Conservation (phyloP, 306 rosid species). For the Nissolia schottii region DNA sequence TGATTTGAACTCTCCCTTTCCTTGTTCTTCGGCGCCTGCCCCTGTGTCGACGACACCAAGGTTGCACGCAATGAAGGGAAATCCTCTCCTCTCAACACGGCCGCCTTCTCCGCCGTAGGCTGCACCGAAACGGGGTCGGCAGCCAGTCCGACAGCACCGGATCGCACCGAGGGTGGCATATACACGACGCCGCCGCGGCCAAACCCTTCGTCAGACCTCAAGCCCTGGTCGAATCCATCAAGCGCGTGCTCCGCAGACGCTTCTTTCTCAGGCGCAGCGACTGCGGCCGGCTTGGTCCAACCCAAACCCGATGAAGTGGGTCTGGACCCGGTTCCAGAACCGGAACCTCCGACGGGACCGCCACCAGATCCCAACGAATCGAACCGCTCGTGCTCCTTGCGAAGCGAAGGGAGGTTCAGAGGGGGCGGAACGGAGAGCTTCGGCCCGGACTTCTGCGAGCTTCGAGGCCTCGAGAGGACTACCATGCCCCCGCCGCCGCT, state of each 20-base stretch:
- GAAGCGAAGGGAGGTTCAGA: slow-evolving; percentile 86
- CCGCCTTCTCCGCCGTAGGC: neutral
- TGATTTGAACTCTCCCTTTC: slow-evolving; percentile 60
- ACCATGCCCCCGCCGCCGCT: slow-evolving; percentile 57
- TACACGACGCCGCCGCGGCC: slow-evolving; percentile 43
- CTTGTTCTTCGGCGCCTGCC: slow-evolving; percentile 52
- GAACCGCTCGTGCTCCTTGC: slow-evolving; percentile 85
- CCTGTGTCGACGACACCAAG: slow-evolving; percentile 50
- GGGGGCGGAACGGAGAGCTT: slow-evolving; percentile 99
- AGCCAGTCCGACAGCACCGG: slow-evolving; percentile 20
- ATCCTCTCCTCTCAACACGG: slow-evolving; percentile 87
- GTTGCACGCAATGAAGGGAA: slow-evolving; percentile 88
- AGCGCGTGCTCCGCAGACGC: slow-evolving; percentile 29
- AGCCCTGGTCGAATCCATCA: slow-evolving; percentile 40
- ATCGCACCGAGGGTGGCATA: slow-evolving; percentile 65
- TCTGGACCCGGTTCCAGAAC: slow-evolving; percentile 61
- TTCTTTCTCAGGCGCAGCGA: slow-evolving; percentile 52
- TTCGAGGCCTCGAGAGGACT: slow-evolving; percentile 85
- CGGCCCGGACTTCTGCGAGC: slow-evolving; percentile 82
- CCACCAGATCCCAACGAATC: slow-evolving; percentile 67
- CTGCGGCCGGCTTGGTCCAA: slow-evolving; percentile 70
- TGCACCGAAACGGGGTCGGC: slow-evolving; percentile 21
- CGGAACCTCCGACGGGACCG: slow-evolving; percentile 61
- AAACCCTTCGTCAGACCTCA: slow-evolving; percentile 31
- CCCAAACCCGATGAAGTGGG: slow-evolving; percentile 82